Conservation (phyloP, 179 eudicot species). For the Silene vulgaris region DNA sequence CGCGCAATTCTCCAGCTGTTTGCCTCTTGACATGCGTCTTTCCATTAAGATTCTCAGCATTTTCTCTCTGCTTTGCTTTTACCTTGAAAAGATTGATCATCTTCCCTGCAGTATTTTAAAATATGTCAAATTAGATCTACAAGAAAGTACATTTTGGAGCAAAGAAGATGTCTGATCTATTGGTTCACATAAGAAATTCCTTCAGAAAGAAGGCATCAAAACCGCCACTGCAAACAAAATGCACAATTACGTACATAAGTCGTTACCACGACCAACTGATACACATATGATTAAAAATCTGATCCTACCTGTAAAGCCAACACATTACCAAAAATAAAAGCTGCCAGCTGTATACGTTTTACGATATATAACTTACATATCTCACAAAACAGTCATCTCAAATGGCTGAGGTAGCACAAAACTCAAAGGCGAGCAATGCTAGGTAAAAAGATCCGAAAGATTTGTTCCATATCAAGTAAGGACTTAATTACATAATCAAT, state of each 20-base stretch:
- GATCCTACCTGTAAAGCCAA: background rate
- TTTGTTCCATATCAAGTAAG: background rate
- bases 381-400: background rate
- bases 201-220: slow-evolving; percentile 3
- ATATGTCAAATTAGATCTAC: slow-evolving; percentile 12
- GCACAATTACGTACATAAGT: background rate
- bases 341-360: background rate
- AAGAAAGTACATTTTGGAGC: slow-evolving; percentile 1
- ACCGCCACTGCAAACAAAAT: background rate
- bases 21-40: slow-evolving; percentile 68
- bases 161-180: background rate
- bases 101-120: slow-evolving; percentile 20
- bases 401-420: background rate
- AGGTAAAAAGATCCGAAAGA: background rate
- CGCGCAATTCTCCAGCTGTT: slow-evolving; percentile 89
- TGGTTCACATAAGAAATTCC: background rate
- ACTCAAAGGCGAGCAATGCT: background rate
- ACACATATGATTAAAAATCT: background rate
- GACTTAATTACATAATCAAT: background rate
- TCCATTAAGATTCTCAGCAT: slow-evolving; percentile 64
- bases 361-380: background rate
- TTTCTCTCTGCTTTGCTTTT: slow-evolving; percentile 84
- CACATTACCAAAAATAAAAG: background rate
- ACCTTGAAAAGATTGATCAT: slow-evolving; percentile 91
- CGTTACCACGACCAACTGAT: background rate